A percentile compares a stretch with the other conserved stretches of the same genome.
phyloP scores from a whole-genome alignment of 345 rosid species.

The Gossypium anomalum region DNA sequence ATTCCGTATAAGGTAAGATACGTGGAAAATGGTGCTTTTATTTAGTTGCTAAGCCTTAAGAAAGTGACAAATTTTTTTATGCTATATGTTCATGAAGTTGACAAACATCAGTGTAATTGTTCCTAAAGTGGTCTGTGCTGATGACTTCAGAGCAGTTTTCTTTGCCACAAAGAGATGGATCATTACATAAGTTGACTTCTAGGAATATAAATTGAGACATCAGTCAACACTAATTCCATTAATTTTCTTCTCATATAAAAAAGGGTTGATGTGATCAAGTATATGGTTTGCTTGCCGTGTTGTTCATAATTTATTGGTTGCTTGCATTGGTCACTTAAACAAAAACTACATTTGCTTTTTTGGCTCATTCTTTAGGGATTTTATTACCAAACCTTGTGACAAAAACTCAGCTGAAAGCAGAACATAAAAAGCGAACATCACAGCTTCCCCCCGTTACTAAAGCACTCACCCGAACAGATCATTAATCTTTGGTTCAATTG shows the following conservation, averaged over 20 bases:
- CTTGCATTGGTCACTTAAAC: background rate
- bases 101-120: background rate
- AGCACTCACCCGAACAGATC: no score
- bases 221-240: background rate
- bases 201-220: background rate
- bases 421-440: no score
- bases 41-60: background rate
- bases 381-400: no score
- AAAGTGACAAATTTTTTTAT: background rate
- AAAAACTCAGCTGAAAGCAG: no score
- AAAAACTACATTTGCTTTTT: background rate
- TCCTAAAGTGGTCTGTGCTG: background rate
- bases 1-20: background rate
- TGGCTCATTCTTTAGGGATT: no score
- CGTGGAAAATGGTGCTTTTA: background rate
- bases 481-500: no score
- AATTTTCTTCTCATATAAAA: background rate
- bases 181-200: background rate
- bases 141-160: background rate
- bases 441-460: no score
- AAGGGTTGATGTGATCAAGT: background rate
- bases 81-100: background rate
- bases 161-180: background rate
- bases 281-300: background rate
- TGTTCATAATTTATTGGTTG: background rate